Evolutionary conservation across 768 basidiomycete genomes (phyloP), one percentile per base, ranked within the genome.

Genomic region (Chalciporus pseudorubinellus): DNA sequence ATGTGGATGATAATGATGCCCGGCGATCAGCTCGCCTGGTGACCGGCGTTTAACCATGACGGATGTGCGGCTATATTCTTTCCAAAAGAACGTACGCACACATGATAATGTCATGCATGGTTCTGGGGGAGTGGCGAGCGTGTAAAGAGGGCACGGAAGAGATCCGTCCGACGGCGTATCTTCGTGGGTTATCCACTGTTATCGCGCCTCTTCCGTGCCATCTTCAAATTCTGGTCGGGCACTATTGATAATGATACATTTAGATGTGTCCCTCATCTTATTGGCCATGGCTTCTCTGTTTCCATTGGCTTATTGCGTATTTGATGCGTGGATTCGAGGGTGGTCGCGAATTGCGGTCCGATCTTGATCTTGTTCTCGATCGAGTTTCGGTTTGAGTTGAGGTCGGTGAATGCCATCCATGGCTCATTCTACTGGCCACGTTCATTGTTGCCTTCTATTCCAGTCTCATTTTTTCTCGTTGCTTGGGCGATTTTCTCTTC

Each of bases 121-220:
- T 3, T 8, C 41, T 28, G 39, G 6, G 36, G 29, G 13, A 14
- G 9, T 13, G 36, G 21, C 20, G 39, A 26, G 19, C 12, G 28
- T 21, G 8, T 31, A 41, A 31, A 39, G 6, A 43, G 39, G 46
- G 21, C 28, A 48, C 60, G 65, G 63, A 60, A 58, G 42, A 66
- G 62, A 62, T 65, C 64, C 64, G 64, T 45, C 64, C 64, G 59
- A 43, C 6, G 19, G 22, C 18, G 8, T 43, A 18, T 46, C 29
- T 51, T 54, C 42, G n/a, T 21, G n/a, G n/a, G 18, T 18, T 38
- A 7, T 18, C 31, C 31, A 12, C 31, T 31, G 4, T 13, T n/a
- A 36, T n/a, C 34, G 26, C 14, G 10, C 10, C 39, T 50, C 19
- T 26, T 39, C 16, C 31, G 20, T 24, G 36, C 50, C 28, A 20